Evolutionary conservation across 2,329 filamentous ascomycete species (phyloP), one percentile per base, ranked within the genome.

Genomic region (Cercospora sojina): DNA sequence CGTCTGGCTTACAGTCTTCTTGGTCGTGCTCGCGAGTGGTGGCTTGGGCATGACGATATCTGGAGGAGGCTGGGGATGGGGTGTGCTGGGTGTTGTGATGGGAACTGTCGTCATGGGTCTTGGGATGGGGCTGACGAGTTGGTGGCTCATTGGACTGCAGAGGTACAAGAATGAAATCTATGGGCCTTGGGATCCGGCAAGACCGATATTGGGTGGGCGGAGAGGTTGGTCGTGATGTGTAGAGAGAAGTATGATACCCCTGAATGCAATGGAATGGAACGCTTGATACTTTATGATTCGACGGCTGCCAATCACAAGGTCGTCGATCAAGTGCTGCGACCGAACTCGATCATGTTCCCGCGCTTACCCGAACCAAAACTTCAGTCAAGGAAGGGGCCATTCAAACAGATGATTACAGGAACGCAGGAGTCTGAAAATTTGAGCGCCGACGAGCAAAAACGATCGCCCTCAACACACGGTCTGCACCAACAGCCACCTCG

Each of bases 111-210:
- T 92, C 23, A 90, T 91, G 0, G 87, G 89, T 4, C 78, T 97
- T 62, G 89, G 88, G 2, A 96, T 97, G 88, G 95, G 94, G 1
- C 90, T 93, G 12, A 97, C 93, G 78, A 96, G 92, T 77, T 98
- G 93, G 94, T 98, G 95, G 93, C 81, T 99, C 69, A 98, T 99
- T 75, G 91, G 93, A 8, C 79, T 99, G 78, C 95, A 99, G 80
- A 94, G 96, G 81, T 99, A 98, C 80, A 99, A 99, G 83, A 98
- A 98, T 78, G 95, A 98, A 80, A 97, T 99, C 72, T 92, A 93
- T 75, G 95, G 95, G 51, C 95, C 95, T 1, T 99, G 95, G 95
- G 95, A 99, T 81, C 93, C 94, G 20, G 95, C 95, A 6, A 86
- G 93, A 76, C 95, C 95, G 9, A 87, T 95, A 3, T 25, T 63